Evolutionary conservation across 345 rosid species (phyloP), one percentile per base, ranked within the genome.

Genomic region (Turritis glabra): DNA sequence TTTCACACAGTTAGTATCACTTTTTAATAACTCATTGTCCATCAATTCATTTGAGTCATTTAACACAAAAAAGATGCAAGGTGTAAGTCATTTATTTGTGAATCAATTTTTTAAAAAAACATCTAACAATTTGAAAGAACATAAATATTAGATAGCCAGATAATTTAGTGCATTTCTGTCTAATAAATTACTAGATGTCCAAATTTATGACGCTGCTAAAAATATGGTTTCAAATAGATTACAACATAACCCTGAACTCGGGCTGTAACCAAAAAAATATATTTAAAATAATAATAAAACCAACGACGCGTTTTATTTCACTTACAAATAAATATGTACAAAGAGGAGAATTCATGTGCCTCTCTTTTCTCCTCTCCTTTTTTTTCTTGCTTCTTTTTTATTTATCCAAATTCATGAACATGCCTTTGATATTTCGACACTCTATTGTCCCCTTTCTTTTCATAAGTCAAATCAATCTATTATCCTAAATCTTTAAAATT

Each of bases 381-480:
- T 33, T 51, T 22, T 2, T 8, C 0, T 1, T 30, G 18, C 10
- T 1, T 57, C 5, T 18, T 3, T 48, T 6, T 3, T 27, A 17
- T 43, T 18, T 9, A 70, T 58, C 38, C 8, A 72, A 17, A 40
- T 29, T 8, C 59, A 73, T 40, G 54, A 53, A 54, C 17, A 37
- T 62, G 76, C 38, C 44, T 62, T 19, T 30, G 63, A 52, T 61
- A 40, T 72, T 72, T 72, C 55, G 40, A 56, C 65, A 56, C 65
- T 29, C 35, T 38, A 7, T 30, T 43, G 71, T 54, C 56, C 17
- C 55, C 19, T 73, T 53, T 64, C 70, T 43, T 52, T 22, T 63
- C 54, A 53, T 3, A 73, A 64, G 75, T 72, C 69, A 62, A 37
- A 72, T 61, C 60, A 35, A 73, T 43, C 38, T 1, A 17, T 32